These are phyloP conservation scores for Tylopilus plumbeoviolaceoides DNA, from an alignment of 768 basidiomycete genomes.

Conservation along the genomic window DNA sequence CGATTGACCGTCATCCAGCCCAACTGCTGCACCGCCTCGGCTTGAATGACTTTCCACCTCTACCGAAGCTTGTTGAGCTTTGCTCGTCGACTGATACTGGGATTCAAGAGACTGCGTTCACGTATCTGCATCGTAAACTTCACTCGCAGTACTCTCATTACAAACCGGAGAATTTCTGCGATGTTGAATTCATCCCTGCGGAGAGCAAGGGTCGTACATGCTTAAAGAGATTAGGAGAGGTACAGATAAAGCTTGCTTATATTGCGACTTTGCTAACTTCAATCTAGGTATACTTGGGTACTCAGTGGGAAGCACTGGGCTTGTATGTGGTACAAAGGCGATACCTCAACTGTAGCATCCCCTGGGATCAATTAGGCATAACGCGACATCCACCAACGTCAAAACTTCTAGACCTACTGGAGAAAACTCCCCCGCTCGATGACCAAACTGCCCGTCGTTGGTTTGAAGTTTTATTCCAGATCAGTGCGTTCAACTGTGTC, in stretches of 20 bases:
- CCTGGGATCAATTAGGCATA: constrained; percentile 57
- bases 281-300: constrained; percentile 58
- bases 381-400: constrained; percentile 57
- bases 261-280: neutral
- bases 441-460: constrained; percentile 49
- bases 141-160: constrained; percentile 52
- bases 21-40: constrained; percentile 72
- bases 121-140: constrained; percentile 74
- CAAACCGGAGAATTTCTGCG: constrained; percentile 44
- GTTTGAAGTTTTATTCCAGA: constrained; percentile 60
- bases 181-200: constrained; percentile 76
- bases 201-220: constrained; percentile 42
- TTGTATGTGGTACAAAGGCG: constrained; percentile 58
- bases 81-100: constrained; percentile 54
- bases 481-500: constrained; percentile 37
- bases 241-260: constrained; percentile 22
- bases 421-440: constrained; percentile 49
- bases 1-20: constrained; percentile 36
- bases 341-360: constrained; percentile 45
- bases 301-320: constrained; percentile 63
- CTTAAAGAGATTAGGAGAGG: constrained; percentile 61
- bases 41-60: constrained; percentile 57
- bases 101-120: constrained; percentile 54
- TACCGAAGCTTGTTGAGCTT: constrained; percentile 59
- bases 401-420: constrained; percentile 51